Base-by-base conservation (phyloP, 345 rosid species). In the Xanthoceras sorbifolium region DNA sequence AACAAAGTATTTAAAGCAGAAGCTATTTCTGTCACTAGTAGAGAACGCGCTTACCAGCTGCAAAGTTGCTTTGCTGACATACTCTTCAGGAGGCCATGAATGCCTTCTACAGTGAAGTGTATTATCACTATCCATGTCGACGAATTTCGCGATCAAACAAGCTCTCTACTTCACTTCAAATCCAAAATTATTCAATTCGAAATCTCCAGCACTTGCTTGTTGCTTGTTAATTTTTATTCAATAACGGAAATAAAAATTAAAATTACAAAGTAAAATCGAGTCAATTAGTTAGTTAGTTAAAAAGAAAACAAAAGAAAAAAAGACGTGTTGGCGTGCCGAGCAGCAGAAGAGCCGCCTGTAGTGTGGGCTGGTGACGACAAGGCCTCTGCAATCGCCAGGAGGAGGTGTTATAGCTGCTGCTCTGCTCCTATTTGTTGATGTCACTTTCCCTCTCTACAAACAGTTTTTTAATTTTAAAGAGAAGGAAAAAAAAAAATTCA, bases 31-130 rank as follows among this genome's bases (percentile, higher is more conserved):
- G 61, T 69, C 8, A 31, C 11, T 15, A 2, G 29, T 8, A 70
- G 26, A 25, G 22, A 40, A 78, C n/a, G 15, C 9, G 64, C 84
- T 86, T 78, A 95, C 99, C 88, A 95, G 79, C 78, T 92, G 99
- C 82, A 95, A 79, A 60, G 97, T 90, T 34, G 34, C 71, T 82
- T 77, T 83, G 87, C 82, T 91, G 86, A 95, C 84, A 76, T 91
- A 95, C 64, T 95, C 99, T 70, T 93, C 99, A 25, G 98, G 85
- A 2, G 99, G 99, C 99, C 99, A 93, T 40, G 99, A 93, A 82
- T 90, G 87, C 85, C 86, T 95, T 69, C 91, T 92, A 69, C 86
- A 78, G 81, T 93, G 94, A 86, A 95, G 93, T 85, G 93, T 80
- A 84, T 82, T 90, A 75, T 88, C 86, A 26, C 85, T 85, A 70